Evolutionary conservation across 2,329 filamentous ascomycete species (phyloP), one percentile per base, ranked within the genome.

Genomic region (Dactylonectria macrodidyma): DNA sequence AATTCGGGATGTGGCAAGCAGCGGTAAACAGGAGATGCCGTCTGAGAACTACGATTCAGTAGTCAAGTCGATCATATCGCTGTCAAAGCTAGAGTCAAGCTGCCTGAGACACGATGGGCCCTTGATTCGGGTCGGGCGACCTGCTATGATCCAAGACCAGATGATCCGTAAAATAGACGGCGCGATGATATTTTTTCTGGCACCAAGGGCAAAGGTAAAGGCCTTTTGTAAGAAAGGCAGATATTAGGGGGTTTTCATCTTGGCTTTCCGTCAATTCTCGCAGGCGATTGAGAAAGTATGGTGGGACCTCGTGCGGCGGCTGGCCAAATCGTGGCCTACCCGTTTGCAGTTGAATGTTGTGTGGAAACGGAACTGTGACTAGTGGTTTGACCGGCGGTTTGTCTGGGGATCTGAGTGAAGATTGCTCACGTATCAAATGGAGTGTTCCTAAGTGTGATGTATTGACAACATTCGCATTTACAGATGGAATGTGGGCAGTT

Each of bases 191-290:
- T 41, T 30, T 26, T 22, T n/a, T 62, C 24, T 33, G 34, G 24
- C 59, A 62, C 59, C 48, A 62, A 36, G 59, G 50, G 38, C 59
- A 62, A 16, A n/a, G 34, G 30, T 55, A 62, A 9, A 55, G 48
- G 11, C 50, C 59, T n/a, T 62, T 26, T 55, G 22, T 33, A 10
- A 36, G 38, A 55, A 62, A 62, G 11, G 24, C 33, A 6, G 33
- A 54, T 7, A 61, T 34, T 26, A 33, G 51, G 10, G 59, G 59
- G 36, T 61, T 61, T 36, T 46, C 36, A 24, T 61, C 47, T 16
- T 26, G 38, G 11, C 33, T 55, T 14, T 36, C 54, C 24, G 50
- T 9, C 48, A 36, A 61, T 14, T 41, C 54, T 26, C 48, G 52
- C 50, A 59, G 56, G 56, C 24, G 24, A 7, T 36, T 59, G 16